phyloP scores from a whole-genome alignment of 1,284 basidiomycete genomes.

The Coniophora puteana region DNA sequence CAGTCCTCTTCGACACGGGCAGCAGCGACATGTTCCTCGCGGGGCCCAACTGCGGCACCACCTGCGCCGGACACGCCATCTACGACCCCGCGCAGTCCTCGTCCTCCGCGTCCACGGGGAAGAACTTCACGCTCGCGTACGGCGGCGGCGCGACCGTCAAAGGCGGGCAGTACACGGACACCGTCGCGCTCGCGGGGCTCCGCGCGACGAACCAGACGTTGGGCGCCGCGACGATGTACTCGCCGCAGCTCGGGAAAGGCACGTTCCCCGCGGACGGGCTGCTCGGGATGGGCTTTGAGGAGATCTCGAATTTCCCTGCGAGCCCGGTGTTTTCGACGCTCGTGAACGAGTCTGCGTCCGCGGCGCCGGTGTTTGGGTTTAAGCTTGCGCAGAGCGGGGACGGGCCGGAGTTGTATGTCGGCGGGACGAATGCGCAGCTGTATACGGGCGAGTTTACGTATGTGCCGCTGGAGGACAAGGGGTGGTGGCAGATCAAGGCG shows the following conservation, averaged over 20 bases:
- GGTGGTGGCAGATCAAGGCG: constrained; percentile 26
- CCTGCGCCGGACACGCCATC: constrained; percentile 32
- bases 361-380: constrained; percentile 47
- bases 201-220: constrained; percentile 36
- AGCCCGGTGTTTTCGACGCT: constrained; percentile 48
- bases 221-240: constrained; percentile 44
- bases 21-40: constrained; percentile 34
- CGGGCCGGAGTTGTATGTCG: constrained; percentile 60
- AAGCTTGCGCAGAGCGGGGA: no score
- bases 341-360: constrained; percentile 32
- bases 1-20: constrained; percentile 43
- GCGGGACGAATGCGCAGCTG: constrained; percentile 40
- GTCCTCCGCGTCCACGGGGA: constrained; percentile 21
- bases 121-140: constrained; percentile 25
- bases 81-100: constrained; percentile 30
- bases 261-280: constrained; percentile 45
- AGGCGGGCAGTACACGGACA: constrained; percentile 31
- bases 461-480: constrained; percentile 15
- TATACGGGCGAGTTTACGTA: constrained; percentile 35
- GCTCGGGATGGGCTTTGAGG: constrained; percentile 42
- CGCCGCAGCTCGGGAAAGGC: constrained; percentile 29
- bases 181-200: constrained; percentile 16
- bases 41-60: constrained; percentile 29
- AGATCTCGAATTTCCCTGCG: constrained; percentile 32
- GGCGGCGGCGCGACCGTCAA: constrained; percentile 28